Percentiles rank a stretch among this genome's conserved stretches.
Evolutionary conservation across 148 eudicot species (phyloP).

Genomic region (Vaccinium macrocarpon): DNA sequence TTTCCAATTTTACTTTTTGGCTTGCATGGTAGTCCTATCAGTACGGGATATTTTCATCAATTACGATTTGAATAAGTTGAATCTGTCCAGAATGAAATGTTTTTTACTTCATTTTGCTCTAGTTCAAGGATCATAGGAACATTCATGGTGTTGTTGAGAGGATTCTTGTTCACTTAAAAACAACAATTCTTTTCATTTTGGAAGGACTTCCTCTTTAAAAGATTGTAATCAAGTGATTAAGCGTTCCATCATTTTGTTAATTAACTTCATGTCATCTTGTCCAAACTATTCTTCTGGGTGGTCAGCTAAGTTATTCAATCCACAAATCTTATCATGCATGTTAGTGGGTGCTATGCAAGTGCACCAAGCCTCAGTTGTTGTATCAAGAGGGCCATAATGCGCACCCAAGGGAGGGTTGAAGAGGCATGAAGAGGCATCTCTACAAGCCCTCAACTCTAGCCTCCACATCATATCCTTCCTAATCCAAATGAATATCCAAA

Average conservation of each 20-base stretch:
- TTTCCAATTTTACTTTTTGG: background rate
- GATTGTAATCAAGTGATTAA: background rate
- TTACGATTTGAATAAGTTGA: background rate
- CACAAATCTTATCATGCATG: background rate
- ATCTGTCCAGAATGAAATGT: background rate
- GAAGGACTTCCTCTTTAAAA: background rate
- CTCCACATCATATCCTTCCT: too few species aligned
- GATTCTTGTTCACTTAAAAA: background rate
- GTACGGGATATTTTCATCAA: background rate
- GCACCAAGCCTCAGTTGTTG: background rate
- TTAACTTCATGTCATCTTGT: background rate
- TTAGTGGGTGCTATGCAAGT: too few species aligned
- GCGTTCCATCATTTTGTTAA: background rate
- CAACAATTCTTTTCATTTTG: background rate
- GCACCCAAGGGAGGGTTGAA: too few species aligned
- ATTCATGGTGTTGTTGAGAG: background rate
- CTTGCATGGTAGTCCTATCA: background rate
- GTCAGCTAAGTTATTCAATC: too few species aligned
- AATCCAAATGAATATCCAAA: too few species aligned
- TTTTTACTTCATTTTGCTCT: background rate
- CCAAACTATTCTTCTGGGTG: background rate
- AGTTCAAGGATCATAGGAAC: background rate
- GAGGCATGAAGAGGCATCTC: too few species aligned
- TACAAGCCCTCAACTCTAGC: too few species aligned
- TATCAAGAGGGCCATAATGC: background rate